Evolutionary conservation across 768 basidiomycete species (phyloP).

Genomic region (Boletus insuetus): DNA sequence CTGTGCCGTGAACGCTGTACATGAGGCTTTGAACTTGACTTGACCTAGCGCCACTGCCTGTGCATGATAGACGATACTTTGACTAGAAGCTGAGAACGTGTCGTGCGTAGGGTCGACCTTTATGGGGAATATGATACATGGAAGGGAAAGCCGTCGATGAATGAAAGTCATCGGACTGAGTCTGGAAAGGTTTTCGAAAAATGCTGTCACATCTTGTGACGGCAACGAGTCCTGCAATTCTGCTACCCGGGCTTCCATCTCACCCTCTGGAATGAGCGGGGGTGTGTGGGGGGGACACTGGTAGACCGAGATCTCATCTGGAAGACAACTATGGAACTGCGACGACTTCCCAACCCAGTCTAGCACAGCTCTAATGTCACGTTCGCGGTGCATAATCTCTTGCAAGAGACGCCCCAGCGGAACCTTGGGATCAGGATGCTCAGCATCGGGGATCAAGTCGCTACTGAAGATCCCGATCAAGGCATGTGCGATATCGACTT

Average conservation of each 20-base stretch:
- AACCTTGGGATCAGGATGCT: not conserved
- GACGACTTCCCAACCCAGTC: slow-evolving; percentile 14
- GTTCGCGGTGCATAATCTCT: slow-evolving; percentile 4
- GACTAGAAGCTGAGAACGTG: not conserved
- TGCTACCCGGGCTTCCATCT: not conserved
- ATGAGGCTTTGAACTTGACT: not conserved
- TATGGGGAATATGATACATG: not conserved
- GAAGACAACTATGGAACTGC: slow-evolving; percentile 12
- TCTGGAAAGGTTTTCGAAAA: not conserved
- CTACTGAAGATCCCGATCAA: slow-evolving; percentile 2
- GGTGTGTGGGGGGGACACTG: not conserved
- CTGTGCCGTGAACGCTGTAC: not conserved
- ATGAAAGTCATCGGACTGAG: not conserved
- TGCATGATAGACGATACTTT: not conserved
- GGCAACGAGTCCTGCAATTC: not conserved
- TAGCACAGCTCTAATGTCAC: slow-evolving; percentile 3
- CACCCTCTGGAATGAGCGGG: not conserved
- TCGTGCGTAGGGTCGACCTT: not conserved
- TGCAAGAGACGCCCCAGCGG: slow-evolving; percentile 5
- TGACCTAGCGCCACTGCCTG: not conserved
- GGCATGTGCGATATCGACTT: not conserved
- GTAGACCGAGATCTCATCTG: slow-evolving; percentile 6
- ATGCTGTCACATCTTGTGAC: not conserved
- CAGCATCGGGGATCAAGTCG: not conserved
- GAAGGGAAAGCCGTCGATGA: not conserved